Evolutionary conservation across 495 filamentous ascomycete genomes (phyloP).

Genomic region (Polyplosphaeria fusca): DNA sequence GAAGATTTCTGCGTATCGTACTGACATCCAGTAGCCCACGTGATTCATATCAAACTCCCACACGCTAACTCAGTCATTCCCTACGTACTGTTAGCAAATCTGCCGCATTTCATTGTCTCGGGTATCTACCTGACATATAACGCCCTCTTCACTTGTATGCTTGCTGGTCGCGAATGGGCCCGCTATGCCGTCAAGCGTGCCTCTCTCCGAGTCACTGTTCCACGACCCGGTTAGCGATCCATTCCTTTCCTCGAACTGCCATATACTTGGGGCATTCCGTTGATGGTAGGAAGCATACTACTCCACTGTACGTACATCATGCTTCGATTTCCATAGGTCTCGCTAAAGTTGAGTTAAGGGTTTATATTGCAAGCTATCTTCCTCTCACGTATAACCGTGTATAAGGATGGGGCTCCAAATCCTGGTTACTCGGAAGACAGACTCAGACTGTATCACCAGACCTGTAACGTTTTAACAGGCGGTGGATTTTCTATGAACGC

Average conservation of each 20-base stretch:
- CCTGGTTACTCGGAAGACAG: background rate
- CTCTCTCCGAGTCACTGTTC: conserved; percentile 5
- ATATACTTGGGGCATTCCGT: conserved; percentile 3
- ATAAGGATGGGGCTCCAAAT: background rate
- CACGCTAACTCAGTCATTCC: background rate
- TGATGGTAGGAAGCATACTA: background rate
- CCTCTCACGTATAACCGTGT: background rate
- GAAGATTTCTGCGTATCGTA: too few relatives aligned
- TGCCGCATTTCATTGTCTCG: background rate
- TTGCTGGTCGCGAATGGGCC: background rate
- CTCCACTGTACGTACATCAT: too few relatives aligned
- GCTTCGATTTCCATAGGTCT: too few relatives aligned
- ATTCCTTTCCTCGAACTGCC: conserved; percentile 15
- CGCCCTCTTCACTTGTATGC: background rate
- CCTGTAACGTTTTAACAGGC: conserved; percentile 7
- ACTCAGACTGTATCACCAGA: background rate
- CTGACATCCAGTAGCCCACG: too few relatives aligned
- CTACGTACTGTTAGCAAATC: background rate
- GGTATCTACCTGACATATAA: background rate
- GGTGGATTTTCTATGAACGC: conserved; percentile 4
- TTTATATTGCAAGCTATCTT: conserved; percentile 18
- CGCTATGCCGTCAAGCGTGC: background rate
- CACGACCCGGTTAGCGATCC: conserved; percentile 2
- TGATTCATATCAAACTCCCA: background rate
- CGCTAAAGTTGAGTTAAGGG: too few relatives aligned